Conservation (phyloP, 495 filamentous ascomycete species). For the Hyaloscypha bicolor region DNA sequence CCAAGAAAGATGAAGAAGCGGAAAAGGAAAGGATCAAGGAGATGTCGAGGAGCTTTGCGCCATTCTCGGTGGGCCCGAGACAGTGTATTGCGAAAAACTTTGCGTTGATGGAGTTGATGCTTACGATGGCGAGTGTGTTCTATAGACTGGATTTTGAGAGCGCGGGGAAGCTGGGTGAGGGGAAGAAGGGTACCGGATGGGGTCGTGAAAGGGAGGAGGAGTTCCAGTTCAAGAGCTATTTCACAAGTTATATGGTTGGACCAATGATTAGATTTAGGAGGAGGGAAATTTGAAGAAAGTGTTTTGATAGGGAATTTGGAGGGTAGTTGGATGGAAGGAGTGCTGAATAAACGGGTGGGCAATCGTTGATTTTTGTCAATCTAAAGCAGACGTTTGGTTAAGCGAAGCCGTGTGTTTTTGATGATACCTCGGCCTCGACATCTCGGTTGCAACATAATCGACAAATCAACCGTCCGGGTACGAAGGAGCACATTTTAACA, state of each 20-base stretch:
- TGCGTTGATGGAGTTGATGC: conserved; percentile 5
- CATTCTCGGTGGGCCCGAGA: conserved; percentile 8
- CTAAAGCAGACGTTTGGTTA: too few species aligned
- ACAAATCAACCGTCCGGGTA: too few species aligned
- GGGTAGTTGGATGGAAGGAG: too few species aligned
- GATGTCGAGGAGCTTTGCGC: not conserved
- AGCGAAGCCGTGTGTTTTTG: too few species aligned
- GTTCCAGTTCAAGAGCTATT: conserved; percentile 12
- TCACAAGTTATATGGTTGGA: conserved; percentile 10
- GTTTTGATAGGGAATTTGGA: not conserved
- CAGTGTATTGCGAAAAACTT: conserved; percentile 11
- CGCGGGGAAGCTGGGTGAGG: conserved; percentile 3
- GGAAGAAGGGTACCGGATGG: conserved; percentile 1
- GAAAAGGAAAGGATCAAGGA: conserved; percentile 8
- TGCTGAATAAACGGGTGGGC: too few species aligned
- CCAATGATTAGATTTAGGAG: conserved; percentile 1
- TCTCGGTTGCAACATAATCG: too few species aligned
- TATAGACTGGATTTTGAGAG: conserved; percentile 12
- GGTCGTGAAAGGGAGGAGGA: conserved; percentile 7
- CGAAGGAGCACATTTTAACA: too few species aligned
- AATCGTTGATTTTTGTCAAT: too few species aligned
- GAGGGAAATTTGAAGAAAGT: not conserved
- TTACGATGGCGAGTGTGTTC: conserved; percentile 12
- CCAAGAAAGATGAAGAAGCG: not conserved
- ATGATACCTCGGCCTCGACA: too few species aligned